Conservation (phyloP, 176 grass and related monocot species). For the Luzula sylvatica region DNA sequence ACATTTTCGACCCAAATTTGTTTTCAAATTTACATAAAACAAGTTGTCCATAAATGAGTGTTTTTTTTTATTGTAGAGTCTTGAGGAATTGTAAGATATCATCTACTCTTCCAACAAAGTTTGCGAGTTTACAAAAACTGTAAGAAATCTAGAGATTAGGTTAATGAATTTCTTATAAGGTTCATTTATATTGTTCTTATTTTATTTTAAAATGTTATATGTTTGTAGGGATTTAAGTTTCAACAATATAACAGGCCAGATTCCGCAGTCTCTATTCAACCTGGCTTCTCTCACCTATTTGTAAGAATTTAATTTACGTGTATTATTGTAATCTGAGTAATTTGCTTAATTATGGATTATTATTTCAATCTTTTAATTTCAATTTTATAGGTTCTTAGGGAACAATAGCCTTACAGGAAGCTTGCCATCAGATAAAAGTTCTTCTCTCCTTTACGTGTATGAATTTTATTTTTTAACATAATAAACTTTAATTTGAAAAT, state of each 20-base stretch:
- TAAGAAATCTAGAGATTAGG: not conserved
- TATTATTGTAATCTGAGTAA: too few relatives aligned
- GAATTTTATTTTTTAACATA: constrained; percentile 1
- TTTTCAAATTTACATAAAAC: not conserved
- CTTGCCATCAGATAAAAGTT: constrained; percentile 44
- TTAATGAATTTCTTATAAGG: not conserved
- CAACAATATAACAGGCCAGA: constrained; percentile 72
- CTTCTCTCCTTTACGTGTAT: constrained; percentile 46
- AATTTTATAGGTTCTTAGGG: constrained; percentile 48
- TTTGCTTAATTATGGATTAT: not conserved
- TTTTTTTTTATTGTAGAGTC: constrained; percentile 36
- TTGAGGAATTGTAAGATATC: constrained; percentile 84
- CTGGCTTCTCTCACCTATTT: constrained; percentile 30
- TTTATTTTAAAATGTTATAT: not conserved
- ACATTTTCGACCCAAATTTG: not conserved
- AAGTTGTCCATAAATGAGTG: too few relatives aligned
- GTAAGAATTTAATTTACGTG: constrained; percentile 27
- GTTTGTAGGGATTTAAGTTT: constrained; percentile 77
- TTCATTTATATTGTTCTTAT: not conserved
- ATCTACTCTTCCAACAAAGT: constrained; percentile 39
- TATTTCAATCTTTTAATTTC: not conserved
- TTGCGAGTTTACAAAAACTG: constrained; percentile 33
- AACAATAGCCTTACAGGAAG: constrained; percentile 78
- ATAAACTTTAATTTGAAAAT: not conserved
- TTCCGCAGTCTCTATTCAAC: constrained; percentile 45